Evolutionary conservation across 2,329 filamentous ascomycete genomes (phyloP).

Genomic region (Pezicula neosporulosa): DNA sequence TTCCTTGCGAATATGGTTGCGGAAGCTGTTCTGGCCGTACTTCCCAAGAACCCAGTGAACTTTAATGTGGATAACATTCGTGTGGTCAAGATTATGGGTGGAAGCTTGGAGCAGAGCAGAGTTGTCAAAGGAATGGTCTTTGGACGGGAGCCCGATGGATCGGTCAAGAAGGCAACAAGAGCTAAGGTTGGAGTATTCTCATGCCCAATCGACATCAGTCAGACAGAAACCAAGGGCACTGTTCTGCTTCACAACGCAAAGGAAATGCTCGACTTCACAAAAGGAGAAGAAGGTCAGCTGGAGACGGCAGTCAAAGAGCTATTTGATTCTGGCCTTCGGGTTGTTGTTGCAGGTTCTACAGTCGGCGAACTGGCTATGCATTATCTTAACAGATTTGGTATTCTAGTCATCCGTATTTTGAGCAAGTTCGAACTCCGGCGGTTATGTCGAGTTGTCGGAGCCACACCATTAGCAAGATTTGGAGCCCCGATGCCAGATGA

Average conservation of each 20-base stretch:
- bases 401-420: constrained; percentile 92
- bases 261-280: constrained; percentile 98
- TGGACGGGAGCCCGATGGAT: constrained; percentile 88
- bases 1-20: constrained; percentile 83
- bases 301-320: constrained; percentile 93
- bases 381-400: constrained; percentile 96
- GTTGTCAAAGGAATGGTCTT: constrained; percentile 99
- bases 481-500: constrained; percentile 99
- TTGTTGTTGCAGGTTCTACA: constrained; percentile 88
- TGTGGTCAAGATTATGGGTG: constrained; percentile 99
- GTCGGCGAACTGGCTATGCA: constrained; percentile 94
- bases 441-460: constrained; percentile 92
- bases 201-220: constrained; percentile 90
- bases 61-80: constrained; percentile 99
- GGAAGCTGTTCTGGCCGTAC: constrained; percentile 78
- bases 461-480: constrained; percentile 90
- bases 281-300: constrained; percentile 90
- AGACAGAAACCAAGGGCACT: constrained; percentile 98
- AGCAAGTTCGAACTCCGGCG: constrained; percentile 97
- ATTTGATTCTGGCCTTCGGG: constrained; percentile 87
- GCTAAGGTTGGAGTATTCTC: constrained; percentile 97
- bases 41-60: constrained; percentile 91
- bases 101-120: constrained; percentile 86
- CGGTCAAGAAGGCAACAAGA: constrained; percentile 83
- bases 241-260: constrained; percentile 95